Evolutionary conservation across 495 filamentous ascomycete species (phyloP).

Genomic region (Talaromyces trachyspermus): DNA sequence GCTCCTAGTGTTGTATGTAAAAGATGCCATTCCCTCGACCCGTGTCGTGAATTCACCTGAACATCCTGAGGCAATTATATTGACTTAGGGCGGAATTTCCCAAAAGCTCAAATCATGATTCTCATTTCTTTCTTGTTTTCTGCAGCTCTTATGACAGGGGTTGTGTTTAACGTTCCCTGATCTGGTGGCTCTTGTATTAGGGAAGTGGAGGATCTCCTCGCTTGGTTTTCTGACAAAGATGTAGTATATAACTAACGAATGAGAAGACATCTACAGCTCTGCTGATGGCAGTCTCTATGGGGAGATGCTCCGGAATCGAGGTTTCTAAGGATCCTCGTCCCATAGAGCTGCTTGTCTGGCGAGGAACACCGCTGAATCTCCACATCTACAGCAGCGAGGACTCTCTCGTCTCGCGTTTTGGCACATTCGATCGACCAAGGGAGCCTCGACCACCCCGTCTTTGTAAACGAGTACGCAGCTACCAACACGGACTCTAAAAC

Average conservation of each 20-base stretch:
- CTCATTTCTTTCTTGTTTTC: not conserved
- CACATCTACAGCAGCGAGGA: constrained; percentile 46
- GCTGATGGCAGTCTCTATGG: constrained; percentile 73
- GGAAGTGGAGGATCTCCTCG: constrained; percentile 12
- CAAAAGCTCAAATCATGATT: not conserved
- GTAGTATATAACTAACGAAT: constrained; percentile 10
- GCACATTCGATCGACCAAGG: constrained; percentile 49
- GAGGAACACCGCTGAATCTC: constrained; percentile 36
- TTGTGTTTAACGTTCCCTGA: constrained; percentile 25
- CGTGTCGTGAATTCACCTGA: not conserved
- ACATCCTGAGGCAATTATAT: not conserved
- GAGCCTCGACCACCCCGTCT: constrained; percentile 33
- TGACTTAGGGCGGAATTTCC: not conserved
- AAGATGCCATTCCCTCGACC: not conserved
- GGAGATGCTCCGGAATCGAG: constrained; percentile 65
- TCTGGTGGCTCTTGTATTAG: constrained; percentile 54
- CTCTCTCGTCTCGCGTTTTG: constrained; percentile 45
- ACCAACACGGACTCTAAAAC: constrained; percentile 44
- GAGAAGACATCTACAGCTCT: constrained; percentile 63
- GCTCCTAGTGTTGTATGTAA: not conserved
- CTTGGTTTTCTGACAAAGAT: constrained; percentile 1
- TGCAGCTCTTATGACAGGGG: not conserved
- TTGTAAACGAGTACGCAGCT: constrained; percentile 50
- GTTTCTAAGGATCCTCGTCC: constrained; percentile 60
- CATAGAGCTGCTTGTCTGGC: too few species aligned